Evolutionary conservation across 352 stramenopile species (phyloP).

Genomic region (Aphanomyces astaci): DNA sequence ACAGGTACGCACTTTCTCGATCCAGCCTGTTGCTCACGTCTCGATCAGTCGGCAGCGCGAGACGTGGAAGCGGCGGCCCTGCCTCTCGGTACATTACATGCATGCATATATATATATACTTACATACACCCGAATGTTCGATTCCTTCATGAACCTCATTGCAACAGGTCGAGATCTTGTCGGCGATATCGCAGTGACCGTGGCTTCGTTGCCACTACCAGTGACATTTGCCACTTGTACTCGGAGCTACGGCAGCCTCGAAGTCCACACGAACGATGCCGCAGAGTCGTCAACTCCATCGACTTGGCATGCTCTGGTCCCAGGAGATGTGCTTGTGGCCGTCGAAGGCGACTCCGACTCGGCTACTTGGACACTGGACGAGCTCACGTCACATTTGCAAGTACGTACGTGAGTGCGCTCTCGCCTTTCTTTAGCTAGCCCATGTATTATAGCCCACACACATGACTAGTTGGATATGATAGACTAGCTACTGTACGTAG

Average conservation of each 20-base stretch:
- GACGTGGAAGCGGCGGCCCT: conserved; percentile 42
- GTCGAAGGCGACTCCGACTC: conserved; percentile 50
- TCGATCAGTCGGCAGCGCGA: conserved; percentile 25
- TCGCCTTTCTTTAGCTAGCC: too few species aligned
- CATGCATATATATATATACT: too few species aligned
- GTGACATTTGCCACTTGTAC: conserved; percentile 54
- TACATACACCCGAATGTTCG: neutral
- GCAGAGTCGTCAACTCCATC: neutral
- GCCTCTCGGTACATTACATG: neutral
- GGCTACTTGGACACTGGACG: conserved; percentile 39
- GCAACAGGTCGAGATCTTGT: conserved; percentile 13
- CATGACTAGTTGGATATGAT: too few species aligned
- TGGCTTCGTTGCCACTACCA: conserved; percentile 43
- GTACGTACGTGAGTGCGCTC: too few species aligned
- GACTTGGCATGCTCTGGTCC: conserved; percentile 32
- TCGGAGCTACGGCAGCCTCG: conserved; percentile 61
- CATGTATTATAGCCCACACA: too few species aligned
- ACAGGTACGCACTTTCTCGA: conserved; percentile 7
- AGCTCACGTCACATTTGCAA: conserved; percentile 31
- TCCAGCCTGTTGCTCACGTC: neutral
- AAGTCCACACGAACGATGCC: conserved; percentile 42
- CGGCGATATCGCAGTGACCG: conserved; percentile 52
- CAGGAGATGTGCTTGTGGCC: conserved; percentile 58
- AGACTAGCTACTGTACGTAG: too few species aligned
- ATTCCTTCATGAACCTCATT: neutral